Evolutionary conservation across 441 rosid genomes (phyloP).

Genomic region (Bruguiera hainesii): DNA sequence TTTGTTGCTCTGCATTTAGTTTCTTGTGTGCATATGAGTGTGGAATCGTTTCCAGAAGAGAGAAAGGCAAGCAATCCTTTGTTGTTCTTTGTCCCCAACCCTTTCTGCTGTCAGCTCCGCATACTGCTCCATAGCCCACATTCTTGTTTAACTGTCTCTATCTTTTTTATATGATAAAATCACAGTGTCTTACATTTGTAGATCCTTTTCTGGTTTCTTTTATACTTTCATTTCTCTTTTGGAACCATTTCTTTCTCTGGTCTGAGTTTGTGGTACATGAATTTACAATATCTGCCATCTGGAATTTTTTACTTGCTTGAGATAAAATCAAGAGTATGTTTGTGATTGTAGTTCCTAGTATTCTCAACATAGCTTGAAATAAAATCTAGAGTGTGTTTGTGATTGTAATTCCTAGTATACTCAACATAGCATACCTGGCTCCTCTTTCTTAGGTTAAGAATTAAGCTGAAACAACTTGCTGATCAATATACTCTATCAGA

Average conservation of each 20-base stretch:
- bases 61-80: no score
- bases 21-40: no score
- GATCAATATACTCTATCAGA: conserved; percentile 84
- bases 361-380: background rate
- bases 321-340: no score
- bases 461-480: conserved; percentile 73
- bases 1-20: no score
- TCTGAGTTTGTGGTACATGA: background rate
- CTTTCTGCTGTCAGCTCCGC: background rate
- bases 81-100: background rate
- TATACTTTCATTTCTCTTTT: conserved; percentile 2
- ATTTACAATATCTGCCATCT: background rate
- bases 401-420: background rate
- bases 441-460: conserved; percentile 62
- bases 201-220: background rate
- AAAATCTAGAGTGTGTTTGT: no score
- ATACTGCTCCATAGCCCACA: no score
- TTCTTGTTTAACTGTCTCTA: no score
- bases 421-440: conserved; percentile 5
- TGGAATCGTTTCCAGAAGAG: no score
- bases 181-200: no score
- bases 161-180: no score
- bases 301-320: background rate
- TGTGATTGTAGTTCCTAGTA: background rate
- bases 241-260: background rate